Conservation (phyloP, 371 early-diverging fungal species). For the Mucor irregularis region DNA sequence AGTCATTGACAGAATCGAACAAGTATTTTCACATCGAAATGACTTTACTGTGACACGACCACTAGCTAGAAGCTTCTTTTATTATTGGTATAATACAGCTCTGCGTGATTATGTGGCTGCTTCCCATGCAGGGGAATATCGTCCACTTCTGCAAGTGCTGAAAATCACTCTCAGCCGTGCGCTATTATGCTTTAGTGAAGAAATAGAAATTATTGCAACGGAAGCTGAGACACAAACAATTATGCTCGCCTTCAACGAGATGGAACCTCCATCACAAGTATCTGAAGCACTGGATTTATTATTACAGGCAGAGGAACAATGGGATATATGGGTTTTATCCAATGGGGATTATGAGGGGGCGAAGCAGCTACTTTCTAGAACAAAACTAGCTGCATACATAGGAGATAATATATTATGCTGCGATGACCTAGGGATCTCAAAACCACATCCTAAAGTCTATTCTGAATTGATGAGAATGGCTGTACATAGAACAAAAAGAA, state of each 20-base stretch:
- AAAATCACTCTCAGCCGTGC: slow-evolving; percentile 23
- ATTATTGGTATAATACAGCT: slow-evolving; percentile 27
- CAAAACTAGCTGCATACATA: background rate
- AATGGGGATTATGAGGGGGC: slow-evolving; percentile 22
- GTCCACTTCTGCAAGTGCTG: slow-evolving; percentile 22
- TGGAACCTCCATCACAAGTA: slow-evolving; percentile 7
- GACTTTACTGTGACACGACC: background rate
- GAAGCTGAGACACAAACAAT: slow-evolving; percentile 17
- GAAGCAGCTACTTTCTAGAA: slow-evolving; percentile 5
- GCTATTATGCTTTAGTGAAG: slow-evolving; percentile 4
- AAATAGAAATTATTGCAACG: background rate
- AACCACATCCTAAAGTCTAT: slow-evolving; percentile 49
- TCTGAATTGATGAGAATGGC: slow-evolving; percentile 39
- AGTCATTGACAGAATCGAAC: slow-evolving; percentile 22
- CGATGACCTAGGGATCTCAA: slow-evolving; percentile 36
- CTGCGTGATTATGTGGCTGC: slow-evolving; percentile 35
- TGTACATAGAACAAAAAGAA: slow-evolving; percentile 35
- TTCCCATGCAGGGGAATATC: slow-evolving; percentile 39
- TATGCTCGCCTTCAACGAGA: slow-evolving; percentile 17
- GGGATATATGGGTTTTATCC: slow-evolving; percentile 41
- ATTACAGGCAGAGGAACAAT: slow-evolving; percentile 6
- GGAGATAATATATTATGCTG: slow-evolving; percentile 28
- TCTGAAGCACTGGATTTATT: background rate
- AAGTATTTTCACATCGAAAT: background rate
- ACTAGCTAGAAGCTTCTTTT: slow-evolving; percentile 17